Percentiles rank a stretch among this genome's conserved stretches.
Conservation (phyloP, 192 early-diverging fungal genomes). For the Neocallimastix lanati region DNA sequence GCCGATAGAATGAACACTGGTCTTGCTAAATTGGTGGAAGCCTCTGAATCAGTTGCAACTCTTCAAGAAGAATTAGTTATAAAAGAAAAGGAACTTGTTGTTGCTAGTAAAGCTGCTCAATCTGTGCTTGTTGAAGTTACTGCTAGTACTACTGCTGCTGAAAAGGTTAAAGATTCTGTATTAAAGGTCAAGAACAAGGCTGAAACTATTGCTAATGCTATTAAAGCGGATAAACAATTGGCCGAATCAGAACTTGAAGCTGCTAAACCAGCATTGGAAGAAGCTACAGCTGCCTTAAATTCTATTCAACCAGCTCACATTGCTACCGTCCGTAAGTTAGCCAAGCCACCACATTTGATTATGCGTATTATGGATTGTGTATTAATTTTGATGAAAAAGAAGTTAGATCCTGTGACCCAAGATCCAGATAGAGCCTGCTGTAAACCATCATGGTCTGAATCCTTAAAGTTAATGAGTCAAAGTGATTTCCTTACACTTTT, state of each 20-base stretch:
- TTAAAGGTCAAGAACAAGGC: constrained; percentile 44
- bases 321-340: constrained; percentile 40
- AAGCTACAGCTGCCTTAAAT: constrained; percentile 37
- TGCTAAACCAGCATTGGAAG: constrained; percentile 39
- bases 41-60: constrained; percentile 36
- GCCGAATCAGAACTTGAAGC: constrained; percentile 40
- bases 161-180: constrained; percentile 46
- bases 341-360: constrained; percentile 43
- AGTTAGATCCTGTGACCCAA: constrained; percentile 25
- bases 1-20: constrained; percentile 51
- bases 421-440: constrained; percentile 38
- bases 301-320: constrained; percentile 47
- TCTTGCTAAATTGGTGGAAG: constrained; percentile 38
- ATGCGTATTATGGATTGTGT: constrained; percentile 54
- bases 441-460: constrained; percentile 41
- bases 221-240: constrained; percentile 36
- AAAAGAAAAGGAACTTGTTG: constrained; percentile 36
- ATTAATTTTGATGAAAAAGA: constrained; percentile 30
- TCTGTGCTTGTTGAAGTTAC: constrained; percentile 37
- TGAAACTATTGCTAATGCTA: constrained; percentile 38
- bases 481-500: constrained; percentile 37
- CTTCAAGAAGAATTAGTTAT: constrained; percentile 45
- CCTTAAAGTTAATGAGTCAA: constrained; percentile 38
- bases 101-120: constrained; percentile 38
- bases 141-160: constrained; percentile 27